These are phyloP conservation scores for Chlamydomonas sphaeroides DNA, from an alignment of 139 green algal species.

Conservation along the genomic window DNA sequence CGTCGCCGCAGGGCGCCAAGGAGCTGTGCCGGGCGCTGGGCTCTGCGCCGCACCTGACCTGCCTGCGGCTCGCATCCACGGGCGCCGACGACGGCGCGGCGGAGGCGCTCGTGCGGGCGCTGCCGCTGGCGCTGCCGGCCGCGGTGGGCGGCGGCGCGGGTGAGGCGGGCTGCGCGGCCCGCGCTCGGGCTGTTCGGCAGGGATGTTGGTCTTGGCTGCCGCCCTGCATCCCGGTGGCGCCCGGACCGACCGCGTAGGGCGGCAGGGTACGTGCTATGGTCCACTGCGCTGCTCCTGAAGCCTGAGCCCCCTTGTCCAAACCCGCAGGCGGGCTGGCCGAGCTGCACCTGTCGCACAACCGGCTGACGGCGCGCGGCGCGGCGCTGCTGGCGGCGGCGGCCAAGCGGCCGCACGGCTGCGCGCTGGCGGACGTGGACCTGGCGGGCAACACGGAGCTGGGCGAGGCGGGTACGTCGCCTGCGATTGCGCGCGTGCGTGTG, in stretches of 20 bases:
- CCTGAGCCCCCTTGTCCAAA: too few species aligned
- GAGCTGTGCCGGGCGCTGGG: slow-evolving; percentile 24
- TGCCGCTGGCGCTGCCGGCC: too few species aligned
- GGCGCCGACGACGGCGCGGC: slow-evolving; percentile 21
- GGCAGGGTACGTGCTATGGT: too few species aligned
- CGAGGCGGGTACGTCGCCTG: slow-evolving; percentile 24
- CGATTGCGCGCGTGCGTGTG: not conserved
- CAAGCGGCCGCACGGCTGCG: not conserved
- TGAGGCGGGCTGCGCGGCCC: too few species aligned
- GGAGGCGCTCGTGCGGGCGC: slow-evolving; percentile 19
- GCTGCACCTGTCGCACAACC: slow-evolving; percentile 17
- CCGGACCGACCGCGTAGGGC: too few species aligned
- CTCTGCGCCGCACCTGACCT: not conserved
- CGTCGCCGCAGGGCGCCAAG: not conserved
- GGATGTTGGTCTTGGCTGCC: too few species aligned
- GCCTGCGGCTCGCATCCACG: not conserved
- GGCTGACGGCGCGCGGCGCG: not conserved
- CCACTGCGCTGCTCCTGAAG: too few species aligned
- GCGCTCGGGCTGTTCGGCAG: too few species aligned
- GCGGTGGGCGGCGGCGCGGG: not conserved
- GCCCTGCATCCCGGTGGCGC: too few species aligned
- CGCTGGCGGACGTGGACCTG: slow-evolving; percentile 29
- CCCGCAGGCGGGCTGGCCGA: not conserved
- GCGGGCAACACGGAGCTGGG: not conserved
- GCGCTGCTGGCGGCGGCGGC: slow-evolving; percentile 17